A percentile compares a stretch with the other conserved stretches of the same genome.
phyloP scores from a whole-genome alignment of 805 yeast genomes.

The Ogataea wickerhamii region DNA sequence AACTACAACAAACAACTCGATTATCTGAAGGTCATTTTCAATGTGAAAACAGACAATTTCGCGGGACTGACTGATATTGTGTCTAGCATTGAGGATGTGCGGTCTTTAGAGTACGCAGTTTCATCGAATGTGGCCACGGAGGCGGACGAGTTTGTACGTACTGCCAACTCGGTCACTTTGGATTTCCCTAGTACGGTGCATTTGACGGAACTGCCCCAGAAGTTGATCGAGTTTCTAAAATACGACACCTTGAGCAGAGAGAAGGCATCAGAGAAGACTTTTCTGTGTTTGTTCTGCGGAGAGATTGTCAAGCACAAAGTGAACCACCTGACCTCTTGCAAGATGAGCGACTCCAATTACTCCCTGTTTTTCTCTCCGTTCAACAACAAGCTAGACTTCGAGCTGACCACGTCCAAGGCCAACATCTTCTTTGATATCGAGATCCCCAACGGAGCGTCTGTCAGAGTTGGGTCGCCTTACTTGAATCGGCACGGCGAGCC shows the following conservation, averaged over 20 bases:
- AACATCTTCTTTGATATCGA: slow-evolving; percentile 30
- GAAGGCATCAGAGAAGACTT: slow-evolving; percentile 14
- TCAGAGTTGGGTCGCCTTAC: slow-evolving; percentile 56
- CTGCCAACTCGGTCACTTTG: slow-evolving; percentile 34
- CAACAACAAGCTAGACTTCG: slow-evolving; percentile 21
- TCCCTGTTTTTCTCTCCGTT: slow-evolving; percentile 28
- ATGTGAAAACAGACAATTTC: slow-evolving; percentile 23
- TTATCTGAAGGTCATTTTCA: slow-evolving; percentile 29
- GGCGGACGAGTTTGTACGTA: slow-evolving; percentile 4
- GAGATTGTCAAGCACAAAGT: slow-evolving; percentile 11
- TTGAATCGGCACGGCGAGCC: slow-evolving; percentile 74
- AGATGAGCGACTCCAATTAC: slow-evolving; percentile 19
- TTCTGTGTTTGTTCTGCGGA: slow-evolving; percentile 29
- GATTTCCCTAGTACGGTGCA: slow-evolving; percentile 26
- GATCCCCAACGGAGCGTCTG: slow-evolving; percentile 18
- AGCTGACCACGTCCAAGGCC: slow-evolving; percentile 22
- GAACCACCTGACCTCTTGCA: slow-evolving; percentile 20
- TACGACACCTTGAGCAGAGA: slow-evolving; percentile 41
- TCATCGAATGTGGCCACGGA: slow-evolving; percentile 13
- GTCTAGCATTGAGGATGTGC: slow-evolving; percentile 7
- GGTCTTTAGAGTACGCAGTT: slow-evolving; percentile 20
- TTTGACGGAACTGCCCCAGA: slow-evolving; percentile 27
- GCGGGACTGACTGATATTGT: slow-evolving; percentile 25
- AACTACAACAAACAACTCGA: slow-evolving; percentile 32
- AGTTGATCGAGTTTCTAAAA: slow-evolving; percentile 41